These are phyloP conservation scores for Ciborinia camelliae DNA, from an alignment of 2,329 filamentous ascomycete species.

Conservation along the genomic window DNA sequence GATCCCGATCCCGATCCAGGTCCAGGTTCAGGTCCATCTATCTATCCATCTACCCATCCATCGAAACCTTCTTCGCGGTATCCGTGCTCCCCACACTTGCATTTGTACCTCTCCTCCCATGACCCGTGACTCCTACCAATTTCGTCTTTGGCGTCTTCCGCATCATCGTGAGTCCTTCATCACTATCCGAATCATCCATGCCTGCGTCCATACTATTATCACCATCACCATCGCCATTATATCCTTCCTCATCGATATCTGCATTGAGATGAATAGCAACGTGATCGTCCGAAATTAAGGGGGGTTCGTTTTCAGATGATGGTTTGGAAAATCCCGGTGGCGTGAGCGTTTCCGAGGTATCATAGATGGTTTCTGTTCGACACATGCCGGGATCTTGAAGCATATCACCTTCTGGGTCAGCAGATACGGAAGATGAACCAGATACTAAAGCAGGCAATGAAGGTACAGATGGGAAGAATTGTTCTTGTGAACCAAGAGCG, in stretches of 20 bases:
- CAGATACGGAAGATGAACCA: constrained; percentile 61
- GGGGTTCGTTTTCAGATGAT: constrained; percentile 22
- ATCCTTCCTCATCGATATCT: constrained; percentile 34
- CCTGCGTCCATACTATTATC: constrained; percentile 28
- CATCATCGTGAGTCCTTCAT: constrained; percentile 37
- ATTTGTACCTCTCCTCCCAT: constrained; percentile 54
- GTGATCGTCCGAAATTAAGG: constrained; percentile 14
- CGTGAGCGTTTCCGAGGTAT: constrained; percentile 33
- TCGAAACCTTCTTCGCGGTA: constrained; percentile 55
- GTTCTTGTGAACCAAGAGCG: constrained; percentile 44
- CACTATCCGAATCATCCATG: constrained; percentile 35
- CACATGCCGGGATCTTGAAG: constrained; percentile 49
- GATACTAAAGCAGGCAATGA: constrained; percentile 62
- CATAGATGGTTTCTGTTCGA: constrained; percentile 39
- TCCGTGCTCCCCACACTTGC: constrained; percentile 60
- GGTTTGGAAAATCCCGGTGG: constrained; percentile 32
- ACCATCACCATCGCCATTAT: constrained; percentile 35
- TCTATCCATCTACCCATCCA: constrained; percentile 21
- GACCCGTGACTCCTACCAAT: not conserved
- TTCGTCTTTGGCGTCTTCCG: constrained; percentile 40
- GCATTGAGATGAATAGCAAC: constrained; percentile 12
- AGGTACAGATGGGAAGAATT: constrained; percentile 55
- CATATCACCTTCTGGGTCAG: constrained; percentile 59
- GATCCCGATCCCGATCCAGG: no score
- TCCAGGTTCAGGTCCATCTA: no score